Conservation (phyloP, 108 stramenopile genomes). For the Conticribra weissflogii region DNA sequence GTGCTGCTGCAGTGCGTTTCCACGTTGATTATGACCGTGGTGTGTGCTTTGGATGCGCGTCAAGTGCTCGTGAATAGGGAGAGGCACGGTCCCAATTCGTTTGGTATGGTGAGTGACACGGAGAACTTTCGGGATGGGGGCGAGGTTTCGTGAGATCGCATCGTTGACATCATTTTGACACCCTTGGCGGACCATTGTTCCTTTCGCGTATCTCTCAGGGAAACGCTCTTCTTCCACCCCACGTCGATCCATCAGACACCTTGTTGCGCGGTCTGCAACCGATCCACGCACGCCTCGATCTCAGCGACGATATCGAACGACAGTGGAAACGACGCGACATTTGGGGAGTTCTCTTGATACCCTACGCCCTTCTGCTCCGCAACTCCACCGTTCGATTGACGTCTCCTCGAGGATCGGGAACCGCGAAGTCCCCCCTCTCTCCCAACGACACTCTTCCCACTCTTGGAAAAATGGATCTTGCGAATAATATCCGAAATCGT, state of each 20-base stretch:
- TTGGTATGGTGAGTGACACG: conserved; percentile 44
- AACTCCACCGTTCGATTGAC: conserved; percentile 37
- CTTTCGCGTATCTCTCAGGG: conserved; percentile 25
- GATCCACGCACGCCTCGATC: conserved; percentile 59
- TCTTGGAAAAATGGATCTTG: conserved; percentile 38
- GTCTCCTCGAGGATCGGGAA: conserved; percentile 54
- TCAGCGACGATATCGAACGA: conserved; percentile 36
- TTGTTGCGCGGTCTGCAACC: conserved; percentile 27
- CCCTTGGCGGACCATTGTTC: not conserved
- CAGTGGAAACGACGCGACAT: conserved; percentile 74
- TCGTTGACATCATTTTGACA: not conserved
- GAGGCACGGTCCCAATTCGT: conserved; percentile 57
- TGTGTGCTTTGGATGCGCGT: conserved; percentile 65
- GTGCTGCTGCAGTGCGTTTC: conserved; percentile 62
- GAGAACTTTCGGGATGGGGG: too few species aligned
- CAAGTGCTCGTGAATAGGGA: conserved; percentile 65
- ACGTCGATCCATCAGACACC: conserved; percentile 6
- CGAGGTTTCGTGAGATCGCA: too few species aligned
- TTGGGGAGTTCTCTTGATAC: conserved; percentile 65
- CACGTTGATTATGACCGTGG: conserved; percentile 60
- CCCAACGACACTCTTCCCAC: conserved; percentile 9
- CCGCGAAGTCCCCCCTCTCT: conserved; percentile 12
- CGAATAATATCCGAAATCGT: conserved; percentile 52
- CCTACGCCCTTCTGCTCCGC: conserved; percentile 69
- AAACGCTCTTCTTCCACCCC: conserved; percentile 64